phyloP scores from a whole-genome alignment of 192 early-diverging fungal species.

The Rhizophagus prolifer region DNA sequence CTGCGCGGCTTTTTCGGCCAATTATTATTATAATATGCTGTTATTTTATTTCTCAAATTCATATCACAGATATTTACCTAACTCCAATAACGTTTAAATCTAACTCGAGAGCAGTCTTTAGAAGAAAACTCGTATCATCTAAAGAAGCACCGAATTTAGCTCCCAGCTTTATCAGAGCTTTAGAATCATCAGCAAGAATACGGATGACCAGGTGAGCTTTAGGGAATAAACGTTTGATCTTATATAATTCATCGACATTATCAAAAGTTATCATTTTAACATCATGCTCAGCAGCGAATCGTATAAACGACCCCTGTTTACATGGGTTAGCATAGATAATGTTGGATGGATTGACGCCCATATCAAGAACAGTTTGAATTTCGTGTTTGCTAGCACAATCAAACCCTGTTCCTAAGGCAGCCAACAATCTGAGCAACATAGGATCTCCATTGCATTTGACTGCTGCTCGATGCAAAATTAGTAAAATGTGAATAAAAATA shows the following conservation, averaged over 20 bases:
- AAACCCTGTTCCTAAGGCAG: slow-evolving; percentile 83
- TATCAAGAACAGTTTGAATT: slow-evolving; percentile 76
- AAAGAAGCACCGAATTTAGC: slow-evolving; percentile 95
- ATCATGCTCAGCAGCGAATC: slow-evolving; percentile 71
- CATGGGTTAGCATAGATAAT: slow-evolving; percentile 99
- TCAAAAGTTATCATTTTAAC: slow-evolving; percentile 98
- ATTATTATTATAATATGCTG: too few relatives aligned
- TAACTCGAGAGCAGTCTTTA: slow-evolving; percentile 74
- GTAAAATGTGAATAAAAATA: neutral
- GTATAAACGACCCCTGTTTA: slow-evolving; percentile 95
- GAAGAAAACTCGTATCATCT: slow-evolving; percentile 61
- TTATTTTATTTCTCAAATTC: too few relatives aligned
- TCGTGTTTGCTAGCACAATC: slow-evolving; percentile 96
- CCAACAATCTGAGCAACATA: slow-evolving; percentile 78
- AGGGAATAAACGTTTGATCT: slow-evolving; percentile 82
- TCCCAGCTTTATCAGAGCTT: slow-evolving; percentile 87
- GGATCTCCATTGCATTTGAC: slow-evolving; percentile 98
- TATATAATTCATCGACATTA: slow-evolving; percentile 95
- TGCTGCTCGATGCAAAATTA: slow-evolving; percentile 48
- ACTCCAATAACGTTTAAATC: slow-evolving; percentile 89
- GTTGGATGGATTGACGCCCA: slow-evolving; percentile 67
- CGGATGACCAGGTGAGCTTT: slow-evolving; percentile 86
- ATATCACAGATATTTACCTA: slow-evolving; percentile 29
- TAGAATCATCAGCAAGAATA: slow-evolving; percentile 93
- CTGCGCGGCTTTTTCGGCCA: too few relatives aligned